Base-by-base conservation (phyloP, 2,329 filamentous ascomycete species). In the Paramyrothecium sp. region DNA sequence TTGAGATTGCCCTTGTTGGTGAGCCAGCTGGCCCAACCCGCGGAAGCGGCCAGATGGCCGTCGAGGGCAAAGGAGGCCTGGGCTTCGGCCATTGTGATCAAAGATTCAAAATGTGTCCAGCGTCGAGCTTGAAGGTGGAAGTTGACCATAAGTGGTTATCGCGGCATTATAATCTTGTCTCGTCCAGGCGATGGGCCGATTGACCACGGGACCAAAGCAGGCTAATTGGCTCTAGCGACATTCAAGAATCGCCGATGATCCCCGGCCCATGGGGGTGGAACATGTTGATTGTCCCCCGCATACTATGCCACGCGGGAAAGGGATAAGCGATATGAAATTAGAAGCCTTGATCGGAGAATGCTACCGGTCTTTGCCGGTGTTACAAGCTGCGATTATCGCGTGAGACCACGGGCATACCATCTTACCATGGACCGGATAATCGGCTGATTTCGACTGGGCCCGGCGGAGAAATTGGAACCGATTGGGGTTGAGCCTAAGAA, bases 1-100 rank as follows among this genome's bases (percentile, higher is more conserved):
- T 56, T 56, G 33, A 56, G 3, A 46, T 53, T 56, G 30, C 55
- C 55, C 34, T 34, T 48, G 50, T 56, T 56, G 34, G 34, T 20
- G 11, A 56, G 55, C 55, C 55, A 56, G 20, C 38, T n/a, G 30
- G 26, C 8, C 55, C 49, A 53, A n/a, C 55, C 50, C 4, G 13
- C n/a, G 8, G 19, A 26, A 21, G 4, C 5, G n/a, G 55, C 34
- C 49, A 56, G 49, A 23, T 53, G 34, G 50, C n/a, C 38, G 19
- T 56, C 38, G 34, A 56, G 51, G 38, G 49, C 30, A 12, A 56
- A 53, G 5, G 54, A 33, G 17, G 55, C 7, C 19, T 53, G 23
- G 23, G 49, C 21, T 49, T 53, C 52, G 20, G 26, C 38, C 50
- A 53, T 53, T 53, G 33, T 38, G 33, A 38, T 16, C 8, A 16